Base-by-base conservation (phyloP, 768 basidiomycete genomes). In the Chlorophyllum brunneum region DNA sequence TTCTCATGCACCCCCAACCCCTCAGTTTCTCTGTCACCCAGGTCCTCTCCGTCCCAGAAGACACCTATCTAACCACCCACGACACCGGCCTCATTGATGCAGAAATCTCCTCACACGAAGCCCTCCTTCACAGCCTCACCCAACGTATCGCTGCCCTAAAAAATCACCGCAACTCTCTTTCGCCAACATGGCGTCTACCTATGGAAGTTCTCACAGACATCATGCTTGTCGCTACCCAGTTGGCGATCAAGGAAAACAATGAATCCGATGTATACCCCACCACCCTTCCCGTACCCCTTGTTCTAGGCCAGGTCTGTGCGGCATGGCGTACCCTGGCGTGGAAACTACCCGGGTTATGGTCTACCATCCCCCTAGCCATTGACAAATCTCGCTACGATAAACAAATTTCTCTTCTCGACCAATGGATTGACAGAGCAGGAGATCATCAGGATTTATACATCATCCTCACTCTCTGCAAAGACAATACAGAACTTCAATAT, bases 181-280 rank as follows among this genome's bases (percentile, higher is more conserved):
- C 51, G 5, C 34, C 23, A 13, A 45, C 51, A 45, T 53, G 43
- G 36, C 36, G 36, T 6, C 11, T 53, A 13, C 51, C 51, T n/a
- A 37, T 53, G 11, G 51, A 53, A 31, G 37, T 53, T n/a, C 43
- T 53, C 43, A 46, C 36, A 34, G 36, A 39, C 18, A 53, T 53
- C 36, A 53, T 53, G 51, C 20, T 45, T 40, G 31, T 31, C 5
- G 37, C 43, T 3, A 38, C 43, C 11, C 36, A 46, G 24, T n/a
- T 45, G 6, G 38, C 43, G 4, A 53, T 46, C 43, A 53, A 46
- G 16, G 51, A 53, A 33, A 53, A 39, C 10, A 53, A 53, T 36
- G 51, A 53, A 39, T 16, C 22, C 6, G 51, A 53, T 7, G 44
- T 46, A 4, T 53, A 53, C 18, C 51, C 51, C 7, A 44, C 43